Conservation (phyloP, 108 stramenopile genomes). For the Skeletonema menzelii region DNA sequence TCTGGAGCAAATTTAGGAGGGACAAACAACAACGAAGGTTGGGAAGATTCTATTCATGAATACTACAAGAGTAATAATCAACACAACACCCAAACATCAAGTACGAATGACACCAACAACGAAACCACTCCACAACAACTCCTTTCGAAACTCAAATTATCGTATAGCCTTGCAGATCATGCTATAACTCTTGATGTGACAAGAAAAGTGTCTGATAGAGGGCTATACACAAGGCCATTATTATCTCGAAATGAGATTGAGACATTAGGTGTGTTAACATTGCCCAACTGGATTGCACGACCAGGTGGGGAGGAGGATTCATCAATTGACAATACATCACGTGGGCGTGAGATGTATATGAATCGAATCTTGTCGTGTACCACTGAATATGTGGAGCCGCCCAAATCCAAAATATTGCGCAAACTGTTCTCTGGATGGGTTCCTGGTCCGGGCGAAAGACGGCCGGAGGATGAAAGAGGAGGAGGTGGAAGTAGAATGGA, state of each 20-base stretch:
- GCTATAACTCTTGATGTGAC: slow-evolving; percentile 25
- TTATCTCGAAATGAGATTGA: slow-evolving; percentile 36
- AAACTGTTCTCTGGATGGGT: slow-evolving; percentile 47
- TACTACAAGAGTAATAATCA: slow-evolving; percentile 12
- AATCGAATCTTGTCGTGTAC: slow-evolving; percentile 24
- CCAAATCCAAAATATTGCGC: slow-evolving; percentile 29
- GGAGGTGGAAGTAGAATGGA: not conserved
- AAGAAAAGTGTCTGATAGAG: slow-evolving; percentile 13
- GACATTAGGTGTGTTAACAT: slow-evolving; percentile 33
- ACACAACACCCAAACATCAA: not conserved
- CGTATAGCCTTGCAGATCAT: slow-evolving; percentile 42
- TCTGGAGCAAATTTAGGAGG: not conserved
- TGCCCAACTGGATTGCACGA: slow-evolving; percentile 40
- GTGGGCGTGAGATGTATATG: slow-evolving; percentile 17
- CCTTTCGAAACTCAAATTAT: slow-evolving; percentile 4
- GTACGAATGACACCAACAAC: not conserved
- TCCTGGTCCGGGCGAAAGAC: slow-evolving; percentile 42
- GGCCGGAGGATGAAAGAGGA: slow-evolving; percentile 4
- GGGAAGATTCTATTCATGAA: slow-evolving; percentile 21
- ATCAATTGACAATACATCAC: slow-evolving; percentile 11
- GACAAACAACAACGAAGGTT: not conserved
- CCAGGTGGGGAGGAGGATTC: slow-evolving; percentile 2
- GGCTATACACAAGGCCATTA: slow-evolving; percentile 32
- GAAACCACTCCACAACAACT: not conserved
- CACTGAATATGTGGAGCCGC: slow-evolving; percentile 43